Evolutionary conservation across 805 yeast species (phyloP), one percentile per base, ranked within the genome.

Genomic region (Pichia nakasei): DNA sequence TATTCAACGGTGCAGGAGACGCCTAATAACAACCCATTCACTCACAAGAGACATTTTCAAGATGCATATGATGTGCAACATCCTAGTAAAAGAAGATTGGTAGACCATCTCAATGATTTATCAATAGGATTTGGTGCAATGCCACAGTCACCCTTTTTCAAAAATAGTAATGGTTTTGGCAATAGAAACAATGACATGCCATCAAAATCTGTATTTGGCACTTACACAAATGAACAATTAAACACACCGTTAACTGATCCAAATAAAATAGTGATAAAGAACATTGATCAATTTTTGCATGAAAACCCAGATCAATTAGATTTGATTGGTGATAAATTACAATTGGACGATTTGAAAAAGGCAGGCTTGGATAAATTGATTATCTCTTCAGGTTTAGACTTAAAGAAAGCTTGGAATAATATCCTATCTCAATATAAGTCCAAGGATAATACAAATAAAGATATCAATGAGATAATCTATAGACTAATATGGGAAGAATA

Each of bases 11-110:
- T 76, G 37, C 78, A 55, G n/a, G 82, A 61, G 0, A 89, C 89
- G 56, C 84, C 86, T 15, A 73, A 66, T 21, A 85, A 64, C 0
- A n/a, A n/a, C n/a, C 95, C 95, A 9, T 83, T 94, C 22, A 85
- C 68, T 54, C 85, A 82, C 4, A 87, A 53, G 0, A 87, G 52
- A 0, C 79, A 80, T 39, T 84, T 78, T 1, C 19, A 32, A 7
- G 35, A 32, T 18, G 2, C 20, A 32, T 32, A 5, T 17, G 35
- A n/a, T 2, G 19, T 7, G 7, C 21, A 32, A n/a, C 35, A n/a
- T 32, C 20, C 35, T 2, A 35, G 39, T 1, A 49, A 49, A 33
- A 36, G 50, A n/a, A 40, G 52, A 42, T 35, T 49, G 9, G 29
- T 49, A 7, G 52, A 49, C 15, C 39, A 35, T 18, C 13, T 49